phyloP scores from a whole-genome alignment of 1,139 yeast genomes.

The Yarrowia galli region DNA sequence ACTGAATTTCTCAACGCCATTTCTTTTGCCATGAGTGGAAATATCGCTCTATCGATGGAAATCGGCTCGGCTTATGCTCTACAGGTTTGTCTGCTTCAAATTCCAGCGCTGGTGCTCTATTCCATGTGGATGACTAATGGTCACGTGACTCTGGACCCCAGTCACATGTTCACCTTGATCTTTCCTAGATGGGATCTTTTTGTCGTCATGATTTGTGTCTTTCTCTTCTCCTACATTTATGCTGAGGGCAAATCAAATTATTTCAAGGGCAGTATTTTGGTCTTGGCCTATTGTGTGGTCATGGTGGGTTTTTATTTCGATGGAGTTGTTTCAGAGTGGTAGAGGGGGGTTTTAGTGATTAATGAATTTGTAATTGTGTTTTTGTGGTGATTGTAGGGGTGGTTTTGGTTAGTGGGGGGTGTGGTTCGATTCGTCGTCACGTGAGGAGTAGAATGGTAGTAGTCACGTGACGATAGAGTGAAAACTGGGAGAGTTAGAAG shows the following conservation, averaged over 20 bases:
- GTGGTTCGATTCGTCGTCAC: too few relatives aligned
- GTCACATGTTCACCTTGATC: conserved; percentile 72
- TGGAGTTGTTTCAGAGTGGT: conserved; percentile 15
- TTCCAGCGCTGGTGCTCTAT: conserved; percentile 85
- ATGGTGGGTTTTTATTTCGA: conserved; percentile 82
- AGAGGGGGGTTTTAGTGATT: neutral
- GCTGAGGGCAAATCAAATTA: conserved; percentile 97
- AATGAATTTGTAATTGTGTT: too few relatives aligned
- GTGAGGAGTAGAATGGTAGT: too few relatives aligned
- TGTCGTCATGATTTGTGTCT: conserved; percentile 84
- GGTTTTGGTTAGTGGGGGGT: too few relatives aligned
- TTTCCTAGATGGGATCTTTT: conserved; percentile 97
- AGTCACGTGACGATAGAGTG: too few relatives aligned
- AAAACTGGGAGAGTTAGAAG: too few relatives aligned
- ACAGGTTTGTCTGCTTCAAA: conserved; percentile 94
- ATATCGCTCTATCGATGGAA: conserved; percentile 91
- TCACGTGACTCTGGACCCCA: conserved; percentile 40
- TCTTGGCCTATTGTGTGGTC: conserved; percentile 78
- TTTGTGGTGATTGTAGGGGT: too few relatives aligned
- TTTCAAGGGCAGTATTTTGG: conserved; percentile 90
- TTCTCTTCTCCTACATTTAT: conserved; percentile 88
- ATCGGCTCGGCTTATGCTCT: conserved; percentile 97
- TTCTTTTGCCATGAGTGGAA: conserved; percentile 94
- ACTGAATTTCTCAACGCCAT: conserved; percentile 97
- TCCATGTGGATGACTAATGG: conserved; percentile 59